Evolutionary conservation across 1,284 basidiomycete species (phyloP).

Genomic region (Somion occarium): DNA sequence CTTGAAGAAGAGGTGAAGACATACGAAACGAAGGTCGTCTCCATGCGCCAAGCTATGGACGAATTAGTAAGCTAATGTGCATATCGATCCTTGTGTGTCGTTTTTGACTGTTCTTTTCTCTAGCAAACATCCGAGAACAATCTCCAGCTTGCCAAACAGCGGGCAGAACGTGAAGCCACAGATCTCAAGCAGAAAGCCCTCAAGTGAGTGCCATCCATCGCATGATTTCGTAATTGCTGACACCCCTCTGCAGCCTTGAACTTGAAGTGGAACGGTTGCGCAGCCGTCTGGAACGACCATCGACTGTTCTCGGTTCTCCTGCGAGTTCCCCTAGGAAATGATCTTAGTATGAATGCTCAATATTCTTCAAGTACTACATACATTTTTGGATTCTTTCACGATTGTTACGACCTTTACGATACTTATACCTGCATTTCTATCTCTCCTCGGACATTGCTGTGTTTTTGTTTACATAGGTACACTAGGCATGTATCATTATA

Average conservation of each 20-base stretch:
- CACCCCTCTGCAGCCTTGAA: slow-evolving; percentile 47
- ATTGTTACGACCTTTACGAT: neutral
- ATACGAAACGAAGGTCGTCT: slow-evolving; percentile 53
- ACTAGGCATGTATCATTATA: neutral
- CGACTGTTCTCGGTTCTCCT: slow-evolving; percentile 29
- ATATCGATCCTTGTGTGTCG: slow-evolving; percentile 9
- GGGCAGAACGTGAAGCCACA: slow-evolving; percentile 69
- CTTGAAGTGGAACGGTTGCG: slow-evolving; percentile 67
- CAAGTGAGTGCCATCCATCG: slow-evolving; percentile 40
- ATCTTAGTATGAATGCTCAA: slow-evolving; percentile 5
- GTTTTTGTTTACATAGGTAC: slow-evolving; percentile 1
- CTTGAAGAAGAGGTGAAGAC: slow-evolving; percentile 61
- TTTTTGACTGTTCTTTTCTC: neutral
- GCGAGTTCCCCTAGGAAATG: slow-evolving; percentile 28
- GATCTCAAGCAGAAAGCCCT: slow-evolving; percentile 70
- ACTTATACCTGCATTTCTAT: neutral
- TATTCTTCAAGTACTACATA: neutral
- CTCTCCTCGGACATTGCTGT: neutral
- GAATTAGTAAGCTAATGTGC: slow-evolving; percentile 39
- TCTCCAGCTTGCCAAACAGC: slow-evolving; percentile 65
- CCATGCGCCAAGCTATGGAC: slow-evolving; percentile 56
- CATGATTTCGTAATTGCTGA: slow-evolving; percentile 5
- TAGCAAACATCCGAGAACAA: slow-evolving; percentile 71
- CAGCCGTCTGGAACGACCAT: slow-evolving; percentile 44
- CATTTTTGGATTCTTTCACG: neutral